Evolutionary conservation across 2,329 filamentous ascomycete species (phyloP).

Genomic region (Diaporthe longicolla): DNA sequence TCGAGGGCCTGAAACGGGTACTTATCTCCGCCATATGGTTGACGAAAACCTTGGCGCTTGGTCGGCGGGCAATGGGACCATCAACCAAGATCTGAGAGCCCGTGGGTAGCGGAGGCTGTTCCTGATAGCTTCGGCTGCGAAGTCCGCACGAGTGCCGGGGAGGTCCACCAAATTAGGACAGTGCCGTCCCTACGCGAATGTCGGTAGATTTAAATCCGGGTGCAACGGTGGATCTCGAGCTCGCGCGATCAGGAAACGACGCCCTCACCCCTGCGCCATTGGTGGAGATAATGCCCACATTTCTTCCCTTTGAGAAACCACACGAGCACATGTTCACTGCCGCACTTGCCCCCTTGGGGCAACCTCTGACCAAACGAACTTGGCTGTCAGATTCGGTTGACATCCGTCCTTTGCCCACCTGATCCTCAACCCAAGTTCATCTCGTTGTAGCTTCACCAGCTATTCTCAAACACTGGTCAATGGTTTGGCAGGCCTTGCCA

Average conservation of each 20-base stretch:
- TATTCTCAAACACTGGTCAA: neutral
- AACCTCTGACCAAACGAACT: neutral
- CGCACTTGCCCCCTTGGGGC: neutral
- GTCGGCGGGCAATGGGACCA: neutral
- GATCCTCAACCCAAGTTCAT: neutral
- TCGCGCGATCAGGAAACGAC: conserved; percentile 7
- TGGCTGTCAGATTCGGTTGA: neutral
- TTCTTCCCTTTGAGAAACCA: neutral
- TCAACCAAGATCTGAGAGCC: neutral
- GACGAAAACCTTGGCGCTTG: neutral
- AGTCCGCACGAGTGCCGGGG: neutral
- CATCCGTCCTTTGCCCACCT: neutral
- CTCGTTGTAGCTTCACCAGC: neutral
- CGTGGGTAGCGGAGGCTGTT: neutral
- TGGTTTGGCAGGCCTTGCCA: neutral
- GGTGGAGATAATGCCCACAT: conserved; percentile 5
- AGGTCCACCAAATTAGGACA: conserved; percentile 7
- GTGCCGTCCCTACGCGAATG: conserved; percentile 7
- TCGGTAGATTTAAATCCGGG: conserved; percentile 14
- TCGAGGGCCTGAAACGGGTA: conserved; percentile 11
- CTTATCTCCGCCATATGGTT: conserved; percentile 23
- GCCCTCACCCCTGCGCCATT: neutral
- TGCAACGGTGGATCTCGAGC: conserved; percentile 13
- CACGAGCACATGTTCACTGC: neutral
- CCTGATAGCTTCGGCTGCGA: conserved; percentile 2